These are phyloP conservation scores for Mucor circinelloides DNA, from an alignment of 371 early-diverging fungal genomes.

Conservation along the genomic window DNA sequence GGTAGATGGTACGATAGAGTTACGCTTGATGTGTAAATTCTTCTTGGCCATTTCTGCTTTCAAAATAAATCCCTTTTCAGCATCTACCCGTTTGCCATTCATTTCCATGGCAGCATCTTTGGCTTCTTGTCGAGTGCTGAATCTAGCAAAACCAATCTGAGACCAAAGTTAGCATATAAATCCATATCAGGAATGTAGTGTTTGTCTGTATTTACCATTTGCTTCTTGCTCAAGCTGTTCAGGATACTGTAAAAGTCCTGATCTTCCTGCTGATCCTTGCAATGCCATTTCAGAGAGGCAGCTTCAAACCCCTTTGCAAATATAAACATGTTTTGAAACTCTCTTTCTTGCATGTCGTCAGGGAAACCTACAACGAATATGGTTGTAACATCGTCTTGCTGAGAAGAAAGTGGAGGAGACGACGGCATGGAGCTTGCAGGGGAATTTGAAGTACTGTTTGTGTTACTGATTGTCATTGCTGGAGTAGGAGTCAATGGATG, in stretches of 20 bases:
- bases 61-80: conserved; percentile 37
- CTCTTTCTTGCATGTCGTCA: conserved; percentile 95
- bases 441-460: conserved; percentile 10
- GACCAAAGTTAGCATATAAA: too few relatives aligned
- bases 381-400: conserved; percentile 77
- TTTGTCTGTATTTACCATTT: conserved; percentile 72
- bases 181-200: neutral
- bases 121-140: conserved; percentile 43
- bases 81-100: conserved; percentile 41
- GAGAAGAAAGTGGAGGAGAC: conserved; percentile 10
- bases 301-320: conserved; percentile 96
- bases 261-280: conserved; percentile 58
- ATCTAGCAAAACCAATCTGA: conserved; percentile 51
- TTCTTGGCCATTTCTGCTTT: conserved; percentile 58
- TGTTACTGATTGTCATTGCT: conserved; percentile 23
- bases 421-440: conserved; percentile 4
- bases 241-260: neutral
- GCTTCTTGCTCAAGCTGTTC: conserved; percentile 58
- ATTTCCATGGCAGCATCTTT: conserved; percentile 38
- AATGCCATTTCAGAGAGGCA: conserved; percentile 87
- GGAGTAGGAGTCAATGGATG: conserved; percentile 6
- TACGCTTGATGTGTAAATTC: conserved; percentile 48
- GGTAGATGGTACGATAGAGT: conserved; percentile 8
- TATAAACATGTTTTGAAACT: conserved; percentile 97
- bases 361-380: conserved; percentile 98